Evolutionary conservation across 2,329 filamentous ascomycete genomes (phyloP).

Genomic region (Colletotrichum tropicale): DNA sequence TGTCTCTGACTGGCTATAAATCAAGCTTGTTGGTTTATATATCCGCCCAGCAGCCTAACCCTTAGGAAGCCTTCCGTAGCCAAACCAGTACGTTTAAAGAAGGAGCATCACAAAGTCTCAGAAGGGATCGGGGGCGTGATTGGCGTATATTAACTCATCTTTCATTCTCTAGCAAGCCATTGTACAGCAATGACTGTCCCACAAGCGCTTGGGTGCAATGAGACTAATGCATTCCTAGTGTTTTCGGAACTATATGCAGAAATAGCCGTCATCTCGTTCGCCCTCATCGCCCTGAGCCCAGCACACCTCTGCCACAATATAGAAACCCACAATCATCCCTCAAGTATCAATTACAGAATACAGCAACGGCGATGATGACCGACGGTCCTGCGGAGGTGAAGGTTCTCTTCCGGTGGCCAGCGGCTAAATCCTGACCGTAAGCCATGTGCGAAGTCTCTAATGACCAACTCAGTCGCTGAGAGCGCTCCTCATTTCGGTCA

Average conservation of each 20-base stretch:
- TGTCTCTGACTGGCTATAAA: no score
- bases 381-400: fast-evolving
- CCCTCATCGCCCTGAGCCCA: no score
- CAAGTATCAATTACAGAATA: neutral
- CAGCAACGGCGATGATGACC: neutral
- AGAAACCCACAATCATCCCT: neutral
- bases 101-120: neutral
- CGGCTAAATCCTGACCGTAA: no score
- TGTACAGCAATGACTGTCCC: neutral
- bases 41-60: fast-evolving
- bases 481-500: no score
- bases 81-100: neutral
- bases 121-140: neutral
- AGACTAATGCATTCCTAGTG: no score
- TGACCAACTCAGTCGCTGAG: no score
- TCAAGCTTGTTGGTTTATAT: neutral
- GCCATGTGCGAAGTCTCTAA: no score
- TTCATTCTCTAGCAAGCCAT: neutral
- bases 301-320: no score
- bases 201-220: no score
- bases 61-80: neutral
- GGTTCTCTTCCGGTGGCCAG: neutral
- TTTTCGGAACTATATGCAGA: neutral
- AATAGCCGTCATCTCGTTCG: neutral
- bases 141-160: fast-evolving